Evolutionary conservation across 352 stramenopile species (phyloP), one percentile per base, ranked within the genome.

Genomic region (Halophytophthora batemanensis): DNA sequence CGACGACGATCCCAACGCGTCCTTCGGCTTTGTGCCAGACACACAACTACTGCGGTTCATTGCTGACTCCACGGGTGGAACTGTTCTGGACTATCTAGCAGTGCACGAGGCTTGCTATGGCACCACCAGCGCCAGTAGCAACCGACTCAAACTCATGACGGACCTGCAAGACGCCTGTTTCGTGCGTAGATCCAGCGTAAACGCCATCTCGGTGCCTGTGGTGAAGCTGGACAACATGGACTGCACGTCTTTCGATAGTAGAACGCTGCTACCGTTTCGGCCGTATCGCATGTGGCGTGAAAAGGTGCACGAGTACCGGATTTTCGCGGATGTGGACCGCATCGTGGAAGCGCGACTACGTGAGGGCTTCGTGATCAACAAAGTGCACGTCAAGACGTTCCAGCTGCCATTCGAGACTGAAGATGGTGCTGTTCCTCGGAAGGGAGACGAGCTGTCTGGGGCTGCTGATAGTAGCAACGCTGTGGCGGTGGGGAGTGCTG

Each of bases 271-370:
- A 31, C 74, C 82, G 8, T 56, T 93, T 34, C 79, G 77, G 33
- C 83, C 85, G 3, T 93, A 93, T 50, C 79, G 81, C 1, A 77
- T 95, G 74, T 95, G 83, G 76, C 85, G 85, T 22, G 73, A 95
- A 59, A 93, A 93, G 18, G 77, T 95, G 18, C 83, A 93, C 46
- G 85, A 95, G 52, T 95, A 93, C 56, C 79, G 82, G 6, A 93
- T 95, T 40, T 75, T 88, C 42, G 79, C 82, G 2, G 77, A 88
- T 19, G 76, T 92, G 14, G 72, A 86, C 55, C 81, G 82, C 25
- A 90, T 95, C 25, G 80, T 92, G 5, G 78, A 92, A 53, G 85
- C 83, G 36, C 74, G 85, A 6, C 65, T 93, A 46, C 62, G 81
- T 41, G 85, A 95, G 76, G 85, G 85, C 1, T 95, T 95, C 33